These are phyloP conservation scores for Lepidium didymum DNA, from an alignment of 345 rosid species.

Conservation along the genomic window DNA sequence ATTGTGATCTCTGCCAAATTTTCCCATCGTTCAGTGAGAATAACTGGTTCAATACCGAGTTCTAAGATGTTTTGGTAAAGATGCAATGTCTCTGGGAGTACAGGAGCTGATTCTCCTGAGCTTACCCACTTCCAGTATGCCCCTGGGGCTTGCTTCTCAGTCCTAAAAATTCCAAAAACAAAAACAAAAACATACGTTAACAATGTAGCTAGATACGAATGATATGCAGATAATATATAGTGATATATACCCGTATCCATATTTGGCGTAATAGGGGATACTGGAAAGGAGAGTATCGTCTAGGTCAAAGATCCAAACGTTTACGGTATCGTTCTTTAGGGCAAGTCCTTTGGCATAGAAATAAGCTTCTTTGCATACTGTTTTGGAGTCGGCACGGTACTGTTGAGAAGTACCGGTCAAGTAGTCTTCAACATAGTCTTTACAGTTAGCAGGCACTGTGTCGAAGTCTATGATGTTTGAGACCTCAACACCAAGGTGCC, in stretches of 20 bases:
- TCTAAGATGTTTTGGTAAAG: conserved; percentile 27
- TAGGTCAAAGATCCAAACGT: conserved; percentile 52
- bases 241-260: conserved; percentile 42
- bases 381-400: conserved; percentile 41
- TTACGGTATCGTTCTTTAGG: conserved; percentile 37
- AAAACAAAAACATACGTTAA: not conserved
- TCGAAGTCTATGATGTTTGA: conserved; percentile 39
- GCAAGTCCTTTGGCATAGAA: conserved; percentile 34
- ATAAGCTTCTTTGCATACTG: conserved; percentile 31
- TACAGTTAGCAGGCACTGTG: conserved; percentile 40
- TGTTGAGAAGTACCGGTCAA: conserved; percentile 11
- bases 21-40: conserved; percentile 31
- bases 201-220: too few species aligned
- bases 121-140: conserved; percentile 2
- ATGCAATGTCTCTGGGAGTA: conserved; percentile 22
- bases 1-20: conserved; percentile 2
- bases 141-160: conserved; percentile 1
- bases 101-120: conserved; percentile 23
- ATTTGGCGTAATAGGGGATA: conserved; percentile 39
- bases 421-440: conserved; percentile 42
- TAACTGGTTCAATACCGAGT: conserved; percentile 30
- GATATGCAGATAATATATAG: not conserved
- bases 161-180: conserved; percentile 7
- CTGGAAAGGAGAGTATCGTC: conserved; percentile 63
- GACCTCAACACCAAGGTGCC: conserved; percentile 61